Conservation (phyloP, 345 rosid species). For the Camelina sativa region DNA sequence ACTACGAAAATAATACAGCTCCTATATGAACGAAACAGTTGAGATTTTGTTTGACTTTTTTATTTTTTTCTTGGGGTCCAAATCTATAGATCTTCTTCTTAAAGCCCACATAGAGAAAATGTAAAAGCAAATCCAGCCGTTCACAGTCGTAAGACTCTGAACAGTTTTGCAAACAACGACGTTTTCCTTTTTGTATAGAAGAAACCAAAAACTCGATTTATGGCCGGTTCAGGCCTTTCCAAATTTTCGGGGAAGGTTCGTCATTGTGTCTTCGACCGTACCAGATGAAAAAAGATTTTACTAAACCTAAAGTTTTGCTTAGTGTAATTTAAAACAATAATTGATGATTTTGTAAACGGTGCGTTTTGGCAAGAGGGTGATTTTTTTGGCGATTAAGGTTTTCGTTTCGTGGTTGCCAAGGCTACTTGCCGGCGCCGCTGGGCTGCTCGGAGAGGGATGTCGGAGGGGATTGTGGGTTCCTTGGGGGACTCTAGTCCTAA, state of each 20-base stretch:
- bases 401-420: too few species aligned
- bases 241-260: not conserved
- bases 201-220: not conserved
- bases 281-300: too few species aligned
- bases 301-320: too few species aligned
- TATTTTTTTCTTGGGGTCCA: not conserved
- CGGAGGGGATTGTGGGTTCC: too few species aligned
- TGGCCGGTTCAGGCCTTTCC: not conserved
- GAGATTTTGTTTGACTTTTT: conserved; percentile 16
- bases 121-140: conserved; percentile 3
- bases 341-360: too few species aligned
- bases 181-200: not conserved
- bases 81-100: not conserved
- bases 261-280: not conserved
- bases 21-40: not conserved
- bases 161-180: not conserved
- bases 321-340: too few species aligned
- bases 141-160: too few species aligned
- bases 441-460: too few species aligned
- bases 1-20: not conserved
- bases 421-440: too few species aligned
- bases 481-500: too few species aligned
- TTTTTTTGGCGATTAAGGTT: too few species aligned
- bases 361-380: too few species aligned
- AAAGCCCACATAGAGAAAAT: not conserved